Evolutionary conservation across 106 monocot species (phyloP).

Genomic region (Acanthochlamys bracteata): DNA sequence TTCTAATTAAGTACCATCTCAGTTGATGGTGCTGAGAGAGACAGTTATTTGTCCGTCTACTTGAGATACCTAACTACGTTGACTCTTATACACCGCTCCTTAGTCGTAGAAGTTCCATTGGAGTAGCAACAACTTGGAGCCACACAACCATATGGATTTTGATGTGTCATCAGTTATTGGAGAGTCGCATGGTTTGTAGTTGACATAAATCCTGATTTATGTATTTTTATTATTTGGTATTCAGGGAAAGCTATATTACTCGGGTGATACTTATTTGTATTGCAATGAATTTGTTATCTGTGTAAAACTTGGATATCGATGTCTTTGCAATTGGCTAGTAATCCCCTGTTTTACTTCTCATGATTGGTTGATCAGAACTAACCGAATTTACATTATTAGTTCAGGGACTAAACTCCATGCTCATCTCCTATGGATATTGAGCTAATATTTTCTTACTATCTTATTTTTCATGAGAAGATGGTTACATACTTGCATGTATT

Average conservation of each 20-base stretch:
- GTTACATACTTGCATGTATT: too few relatives aligned
- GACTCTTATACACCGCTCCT: conserved; percentile 13
- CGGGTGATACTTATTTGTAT: not conserved
- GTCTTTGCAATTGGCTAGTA: too few relatives aligned
- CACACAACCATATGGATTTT: conserved; percentile 1
- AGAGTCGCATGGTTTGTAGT: conserved; percentile 7
- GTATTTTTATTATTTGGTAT: not conserved
- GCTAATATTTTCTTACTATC: too few relatives aligned
- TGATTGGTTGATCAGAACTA: too few relatives aligned
- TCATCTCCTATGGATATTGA: too few relatives aligned
- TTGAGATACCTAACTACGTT: conserved; percentile 20
- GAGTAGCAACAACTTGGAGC: conserved; percentile 3
- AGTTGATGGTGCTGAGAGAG: conserved; percentile 9
- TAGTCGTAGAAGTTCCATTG: conserved; percentile 5
- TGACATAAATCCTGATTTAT: not conserved
- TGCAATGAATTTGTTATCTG: too few relatives aligned
- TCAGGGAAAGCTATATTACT: not conserved
- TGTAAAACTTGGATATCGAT: too few relatives aligned
- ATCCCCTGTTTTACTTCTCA: too few relatives aligned
- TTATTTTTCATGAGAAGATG: too few relatives aligned
- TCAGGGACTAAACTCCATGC: too few relatives aligned
- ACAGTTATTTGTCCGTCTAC: conserved; percentile 9
- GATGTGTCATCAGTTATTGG: conserved; percentile 6
- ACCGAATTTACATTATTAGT: too few relatives aligned
- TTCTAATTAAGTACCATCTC: not conserved